Conservation (phyloP, 225 moss, liverwort and hornwort species). For the Polytrichum commune region DNA sequence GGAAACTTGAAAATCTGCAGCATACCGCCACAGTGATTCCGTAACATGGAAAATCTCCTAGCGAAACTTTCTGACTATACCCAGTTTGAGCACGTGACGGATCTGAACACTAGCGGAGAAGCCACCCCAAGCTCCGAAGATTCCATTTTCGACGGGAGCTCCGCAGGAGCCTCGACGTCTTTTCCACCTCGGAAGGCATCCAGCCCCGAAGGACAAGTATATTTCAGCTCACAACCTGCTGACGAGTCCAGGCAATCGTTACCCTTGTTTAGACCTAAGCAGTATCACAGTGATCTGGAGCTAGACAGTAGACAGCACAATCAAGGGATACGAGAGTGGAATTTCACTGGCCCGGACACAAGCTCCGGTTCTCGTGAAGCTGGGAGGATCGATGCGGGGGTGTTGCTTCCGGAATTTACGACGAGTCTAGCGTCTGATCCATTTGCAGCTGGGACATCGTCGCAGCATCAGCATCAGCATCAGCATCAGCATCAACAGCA, state of each 20-base stretch:
- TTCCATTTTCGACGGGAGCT: slow-evolving; percentile 1
- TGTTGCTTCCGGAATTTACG: slow-evolving; percentile 19
- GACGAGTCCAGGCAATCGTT: slow-evolving; percentile 34
- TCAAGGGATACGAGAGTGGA: slow-evolving; percentile 32
- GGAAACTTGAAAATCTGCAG: neutral
- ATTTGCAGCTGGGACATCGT: too few species aligned
- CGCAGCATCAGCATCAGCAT: too few species aligned
- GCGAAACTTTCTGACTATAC: slow-evolving; percentile 8
- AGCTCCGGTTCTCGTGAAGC: slow-evolving; percentile 6
- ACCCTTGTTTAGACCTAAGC: slow-evolving; percentile 11
- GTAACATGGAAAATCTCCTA: slow-evolving; percentile 14
- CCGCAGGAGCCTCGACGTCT: slow-evolving; percentile 1
- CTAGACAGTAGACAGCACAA: slow-evolving; percentile 24
- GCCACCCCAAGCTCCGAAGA: slow-evolving; percentile 4
- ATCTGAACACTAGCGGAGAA: slow-evolving; percentile 3
- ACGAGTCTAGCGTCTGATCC: slow-evolving; percentile 1
- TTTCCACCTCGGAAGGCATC: neutral
- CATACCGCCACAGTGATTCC: neutral
- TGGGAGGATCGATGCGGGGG: slow-evolving; percentile 7
- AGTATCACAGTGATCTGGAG: slow-evolving; percentile 18
- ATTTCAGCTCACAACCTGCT: slow-evolving; percentile 2
- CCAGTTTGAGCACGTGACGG: slow-evolving; percentile 6
- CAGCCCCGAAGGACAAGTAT: neutral
- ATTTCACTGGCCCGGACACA: slow-evolving; percentile 24
- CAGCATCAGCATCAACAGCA: too few species aligned